These are phyloP conservation scores for Ceriops decandra DNA, from an alignment of 345 rosid genomes.

Conservation along the genomic window DNA sequence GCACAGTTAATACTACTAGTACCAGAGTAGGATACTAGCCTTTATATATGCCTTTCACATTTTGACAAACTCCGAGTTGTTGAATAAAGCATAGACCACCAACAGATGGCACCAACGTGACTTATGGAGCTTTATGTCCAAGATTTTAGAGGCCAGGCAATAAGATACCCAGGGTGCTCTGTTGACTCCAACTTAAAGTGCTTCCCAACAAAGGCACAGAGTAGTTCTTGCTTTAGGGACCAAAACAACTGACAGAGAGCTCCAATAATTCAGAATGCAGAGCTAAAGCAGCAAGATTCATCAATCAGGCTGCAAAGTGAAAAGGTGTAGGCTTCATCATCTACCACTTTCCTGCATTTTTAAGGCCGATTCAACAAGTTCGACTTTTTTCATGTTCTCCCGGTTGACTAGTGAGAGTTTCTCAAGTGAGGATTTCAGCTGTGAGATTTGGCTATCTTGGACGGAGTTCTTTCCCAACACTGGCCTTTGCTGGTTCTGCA, in stretches of 20 bases:
- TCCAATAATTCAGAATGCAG: not conserved
- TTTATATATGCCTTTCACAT: too few species aligned
- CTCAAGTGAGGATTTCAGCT: slow-evolving; percentile 58
- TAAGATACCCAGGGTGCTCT: not conserved
- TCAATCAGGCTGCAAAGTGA: not conserved
- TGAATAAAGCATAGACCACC: too few species aligned
- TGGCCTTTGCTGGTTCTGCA: slow-evolving; percentile 37
- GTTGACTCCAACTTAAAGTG: not conserved
- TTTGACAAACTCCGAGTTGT: too few species aligned
- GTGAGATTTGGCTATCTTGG: slow-evolving; percentile 56
- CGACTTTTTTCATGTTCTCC: slow-evolving; percentile 61
- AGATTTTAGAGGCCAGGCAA: not conserved
- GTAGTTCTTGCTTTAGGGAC: slow-evolving; percentile 1
- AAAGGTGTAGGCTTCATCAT: not conserved
- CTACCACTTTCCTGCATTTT: slow-evolving; percentile 41
- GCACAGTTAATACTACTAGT: too few species aligned
- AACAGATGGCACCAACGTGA: not conserved
- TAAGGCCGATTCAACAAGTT: slow-evolving; percentile 62
- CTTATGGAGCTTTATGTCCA: not conserved
- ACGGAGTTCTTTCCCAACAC: slow-evolving; percentile 32
- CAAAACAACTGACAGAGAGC: not conserved
- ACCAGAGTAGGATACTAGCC: too few species aligned
- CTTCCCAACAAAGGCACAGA: not conserved
- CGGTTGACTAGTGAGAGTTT: slow-evolving; percentile 69
- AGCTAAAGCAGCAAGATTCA: not conserved